phyloP scores from a whole-genome alignment of 2,329 filamentous ascomycete species.

The Monascus ruber region DNA sequence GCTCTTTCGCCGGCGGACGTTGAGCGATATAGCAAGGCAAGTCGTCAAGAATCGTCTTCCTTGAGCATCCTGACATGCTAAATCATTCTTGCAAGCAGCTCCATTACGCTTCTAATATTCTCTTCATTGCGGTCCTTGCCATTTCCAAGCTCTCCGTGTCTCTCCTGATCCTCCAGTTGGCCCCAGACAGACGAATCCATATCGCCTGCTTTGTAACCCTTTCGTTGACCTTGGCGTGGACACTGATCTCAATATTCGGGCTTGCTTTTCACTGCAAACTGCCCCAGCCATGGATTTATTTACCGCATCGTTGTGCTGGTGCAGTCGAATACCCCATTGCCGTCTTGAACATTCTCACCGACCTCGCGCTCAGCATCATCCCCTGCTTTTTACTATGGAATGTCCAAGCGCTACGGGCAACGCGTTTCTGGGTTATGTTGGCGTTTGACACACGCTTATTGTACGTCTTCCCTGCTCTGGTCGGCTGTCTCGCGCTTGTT shows the following conservation, averaged over 20 bases:
- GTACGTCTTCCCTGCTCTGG: constrained; percentile 2
- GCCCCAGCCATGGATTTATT: background rate
- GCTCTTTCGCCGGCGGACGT: background rate
- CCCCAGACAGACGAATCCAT: constrained; percentile 7
- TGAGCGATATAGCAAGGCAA: background rate
- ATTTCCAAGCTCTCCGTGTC: constrained; percentile 28
- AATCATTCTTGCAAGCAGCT: background rate
- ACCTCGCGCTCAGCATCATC: constrained; percentile 7
- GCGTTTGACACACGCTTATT: constrained; percentile 9
- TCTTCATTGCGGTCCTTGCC: constrained; percentile 25
- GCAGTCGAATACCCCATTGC: constrained; percentile 9
- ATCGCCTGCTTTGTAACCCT: constrained; percentile 1
- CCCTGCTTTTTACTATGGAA: constrained; percentile 15
- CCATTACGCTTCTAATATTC: constrained; percentile 21
- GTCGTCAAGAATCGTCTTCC: background rate
- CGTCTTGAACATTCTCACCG: constrained; percentile 9
- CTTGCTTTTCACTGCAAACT: constrained; percentile 13
- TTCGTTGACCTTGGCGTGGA: constrained; percentile 7
- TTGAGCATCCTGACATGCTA: background rate
- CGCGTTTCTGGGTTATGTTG: constrained; percentile 11
- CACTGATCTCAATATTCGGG: constrained; percentile 10
- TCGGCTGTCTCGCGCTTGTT: background rate
- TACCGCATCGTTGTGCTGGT: constrained; percentile 1
- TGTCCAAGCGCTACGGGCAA: constrained; percentile 10
- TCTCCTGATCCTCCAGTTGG: constrained; percentile 26